These are phyloP conservation scores for Colletotrichum destructivum DNA, from an alignment of 2,329 filamentous ascomycete species.

Conservation along the genomic window DNA sequence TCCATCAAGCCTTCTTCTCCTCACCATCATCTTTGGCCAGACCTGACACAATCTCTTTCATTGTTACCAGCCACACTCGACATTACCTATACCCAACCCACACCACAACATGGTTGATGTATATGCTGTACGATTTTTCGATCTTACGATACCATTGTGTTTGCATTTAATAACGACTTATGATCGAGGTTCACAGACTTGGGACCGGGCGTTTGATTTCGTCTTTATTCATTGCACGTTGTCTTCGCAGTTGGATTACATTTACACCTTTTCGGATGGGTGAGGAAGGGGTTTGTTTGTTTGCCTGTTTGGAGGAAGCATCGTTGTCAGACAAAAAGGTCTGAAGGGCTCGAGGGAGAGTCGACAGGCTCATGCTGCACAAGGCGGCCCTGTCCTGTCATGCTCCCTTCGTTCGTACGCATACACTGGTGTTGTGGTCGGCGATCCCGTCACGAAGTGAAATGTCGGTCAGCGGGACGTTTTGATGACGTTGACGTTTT, in stretches of 20 bases:
- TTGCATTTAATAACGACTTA: conserved; percentile 42
- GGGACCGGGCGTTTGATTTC: conserved; percentile 38
- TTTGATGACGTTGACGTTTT: conserved; percentile 9
- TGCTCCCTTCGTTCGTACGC: neutral
- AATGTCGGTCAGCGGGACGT: conserved; percentile 11
- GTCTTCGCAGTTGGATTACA: conserved; percentile 9
- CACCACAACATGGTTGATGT: conserved; percentile 28
- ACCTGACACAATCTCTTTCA: conserved; percentile 6
- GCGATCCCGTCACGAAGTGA: neutral
- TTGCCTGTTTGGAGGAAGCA: conserved; percentile 1
- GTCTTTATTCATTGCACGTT: conserved; percentile 30
- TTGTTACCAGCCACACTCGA: conserved; percentile 11
- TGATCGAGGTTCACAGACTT: conserved; percentile 35
- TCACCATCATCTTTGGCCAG: neutral
- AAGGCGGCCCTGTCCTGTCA: neutral
- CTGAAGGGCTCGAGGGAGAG: neutral
- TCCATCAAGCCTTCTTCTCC: neutral
- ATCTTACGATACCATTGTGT: conserved; percentile 41
- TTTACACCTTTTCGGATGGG: neutral
- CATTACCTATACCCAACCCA: conserved; percentile 38
- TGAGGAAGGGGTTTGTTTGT: neutral
- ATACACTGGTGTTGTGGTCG: neutral
- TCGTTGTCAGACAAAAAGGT: neutral
- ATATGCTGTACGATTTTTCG: conserved; percentile 40
- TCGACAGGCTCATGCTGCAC: neutral